These are phyloP conservation scores for Phytophthora hybrid DNA, from an alignment of 352 stramenopile genomes.

Conservation along the genomic window DNA sequence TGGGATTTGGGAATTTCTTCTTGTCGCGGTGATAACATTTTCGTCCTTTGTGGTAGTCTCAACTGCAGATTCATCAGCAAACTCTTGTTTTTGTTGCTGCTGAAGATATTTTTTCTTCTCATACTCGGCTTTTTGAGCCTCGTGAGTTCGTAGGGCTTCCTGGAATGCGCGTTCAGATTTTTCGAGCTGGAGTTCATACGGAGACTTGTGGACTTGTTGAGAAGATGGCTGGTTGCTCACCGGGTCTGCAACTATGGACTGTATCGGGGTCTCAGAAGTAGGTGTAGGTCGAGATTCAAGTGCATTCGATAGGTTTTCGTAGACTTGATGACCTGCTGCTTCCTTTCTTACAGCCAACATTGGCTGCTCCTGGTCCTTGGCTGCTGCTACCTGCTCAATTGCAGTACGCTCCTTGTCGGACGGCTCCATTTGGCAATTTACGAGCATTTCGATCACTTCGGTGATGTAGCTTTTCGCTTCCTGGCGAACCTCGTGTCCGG, in stretches of 20 bases:
- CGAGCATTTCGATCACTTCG: conserved; percentile 85
- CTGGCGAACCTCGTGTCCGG: conserved; percentile 90
- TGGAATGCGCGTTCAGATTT: conserved; percentile 56
- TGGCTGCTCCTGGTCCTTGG: conserved; percentile 3
- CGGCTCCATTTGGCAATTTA: conserved; percentile 53
- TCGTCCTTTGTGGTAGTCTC: neutral
- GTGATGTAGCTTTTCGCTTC: conserved; percentile 87
- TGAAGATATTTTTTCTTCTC: conserved; percentile 45
- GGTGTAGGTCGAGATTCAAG: neutral
- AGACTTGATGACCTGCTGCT: conserved; percentile 1
- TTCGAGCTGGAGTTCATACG: conserved; percentile 55
- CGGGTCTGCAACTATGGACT: neutral
- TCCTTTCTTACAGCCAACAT: neutral
- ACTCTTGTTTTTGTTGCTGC: conserved; percentile 29
- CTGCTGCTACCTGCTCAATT: neutral
- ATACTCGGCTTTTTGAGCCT: conserved; percentile 47
- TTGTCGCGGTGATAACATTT: neutral
- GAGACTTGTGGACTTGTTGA: conserved; percentile 25
- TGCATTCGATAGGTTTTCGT: neutral
- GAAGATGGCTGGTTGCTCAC: neutral
- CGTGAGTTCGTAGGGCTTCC: conserved; percentile 47
- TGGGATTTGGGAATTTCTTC: neutral
- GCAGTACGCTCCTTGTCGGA: conserved; percentile 20
- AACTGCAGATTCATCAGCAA: neutral
- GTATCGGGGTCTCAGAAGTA: neutral